Base-by-base conservation (phyloP, 2,329 filamentous ascomycete genomes). In the Fusarium foetens region DNA sequence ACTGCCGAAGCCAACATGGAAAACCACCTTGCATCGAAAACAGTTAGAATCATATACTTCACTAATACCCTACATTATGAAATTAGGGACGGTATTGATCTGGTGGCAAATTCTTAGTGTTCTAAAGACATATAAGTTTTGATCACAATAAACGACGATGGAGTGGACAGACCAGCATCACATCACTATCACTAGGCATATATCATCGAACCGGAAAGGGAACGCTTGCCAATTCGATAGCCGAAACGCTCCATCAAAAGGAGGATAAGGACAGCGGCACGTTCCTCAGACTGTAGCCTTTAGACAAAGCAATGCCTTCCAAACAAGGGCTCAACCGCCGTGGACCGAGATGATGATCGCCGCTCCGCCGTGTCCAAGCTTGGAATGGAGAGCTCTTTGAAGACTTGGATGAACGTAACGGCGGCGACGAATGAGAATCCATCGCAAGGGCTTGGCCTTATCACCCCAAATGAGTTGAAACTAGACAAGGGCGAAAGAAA, bases 331-430 rank as follows among this genome's bases (percentile, higher is more conserved):
- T 49, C 43, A 39, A 67, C 48, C 60, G 60, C 71, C 45, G 29
- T 68, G 52, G 54, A 33, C 66, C 49, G 65, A 72, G 65, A 72
- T 74, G 41, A 70, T 19, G 72, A 72, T 72, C 65, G 53, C 42
- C 68, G 61, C 66, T 48, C 53, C 52, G 72, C 51, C 61, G 61
- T 66, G 66, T 58, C 53, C 38, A 58, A 72, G 69, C 55, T 54
- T 42, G 27, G 54, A 38, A 52, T 60, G 25, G 42, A 41, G 31
- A 66, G 41, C 58, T 52, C 38, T 29, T 59, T 29, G n/a, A n/a
- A 29, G 46, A 66, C 43, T 23, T 67, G 33, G 33, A n/a, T 31
- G 51, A 71, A 38, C 45, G 27, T 42, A 58, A 53, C 43, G 41
- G 59, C 53, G 61, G 42, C 66, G 57, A 61, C 72, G 68, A 74